Evolutionary conservation across 208 protist genomes (phyloP).

Genomic region (Trichomonas vaginalis): DNA sequence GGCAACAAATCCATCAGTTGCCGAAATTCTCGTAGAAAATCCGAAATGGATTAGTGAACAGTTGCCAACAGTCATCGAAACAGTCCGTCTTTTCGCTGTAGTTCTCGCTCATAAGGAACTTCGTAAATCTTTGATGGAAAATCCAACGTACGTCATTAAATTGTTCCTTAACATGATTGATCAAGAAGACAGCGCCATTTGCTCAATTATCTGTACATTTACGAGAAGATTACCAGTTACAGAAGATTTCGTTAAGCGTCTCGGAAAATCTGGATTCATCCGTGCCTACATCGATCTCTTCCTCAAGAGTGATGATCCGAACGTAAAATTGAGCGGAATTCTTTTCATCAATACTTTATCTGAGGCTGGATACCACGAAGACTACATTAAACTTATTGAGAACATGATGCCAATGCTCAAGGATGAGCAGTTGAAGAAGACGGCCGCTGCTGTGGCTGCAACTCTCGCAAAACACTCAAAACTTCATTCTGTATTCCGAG

Average conservation of each 20-base stretch:
- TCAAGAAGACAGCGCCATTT: neutral
- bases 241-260: neutral
- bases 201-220: neutral
- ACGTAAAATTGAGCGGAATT: neutral
- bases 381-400: neutral
- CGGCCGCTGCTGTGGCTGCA: neutral
- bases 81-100: neutral
- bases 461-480: neutral
- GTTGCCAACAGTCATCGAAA: neutral
- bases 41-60: neutral
- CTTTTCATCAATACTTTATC: neutral
- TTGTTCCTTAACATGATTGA: neutral
- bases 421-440: neutral
- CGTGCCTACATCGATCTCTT: neutral
- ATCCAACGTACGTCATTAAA: neutral
- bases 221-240: neutral
- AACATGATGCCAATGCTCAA: neutral
- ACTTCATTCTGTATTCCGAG: neutral
- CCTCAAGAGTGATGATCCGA: neutral
- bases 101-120: neutral
- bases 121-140: neutral
- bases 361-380: neutral
- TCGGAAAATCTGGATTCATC: neutral
- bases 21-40: neutral
- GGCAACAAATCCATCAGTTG: neutral